phyloP scores from a whole-genome alignment of 768 basidiomycete genomes.

The Tricholoma bakamatsutake region DNA sequence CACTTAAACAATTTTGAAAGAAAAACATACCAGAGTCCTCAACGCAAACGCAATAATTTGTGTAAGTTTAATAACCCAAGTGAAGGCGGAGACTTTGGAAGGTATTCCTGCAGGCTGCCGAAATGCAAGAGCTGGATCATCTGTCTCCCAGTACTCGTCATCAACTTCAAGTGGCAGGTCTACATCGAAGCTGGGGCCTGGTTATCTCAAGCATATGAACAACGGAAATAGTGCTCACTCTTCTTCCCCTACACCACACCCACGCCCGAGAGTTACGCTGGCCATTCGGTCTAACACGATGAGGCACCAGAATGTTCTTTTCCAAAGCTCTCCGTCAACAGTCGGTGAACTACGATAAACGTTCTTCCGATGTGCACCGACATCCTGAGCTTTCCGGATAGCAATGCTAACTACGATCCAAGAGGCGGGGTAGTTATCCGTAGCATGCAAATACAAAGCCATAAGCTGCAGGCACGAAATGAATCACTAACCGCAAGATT shows the following conservation, averaged over 20 bases:
- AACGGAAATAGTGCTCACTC: conserved; percentile 40
- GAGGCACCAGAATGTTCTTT: conserved; percentile 73
- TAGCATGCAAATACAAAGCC: conserved; percentile 49
- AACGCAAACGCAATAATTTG: conserved; percentile 66
- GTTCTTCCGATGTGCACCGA: conserved; percentile 69
- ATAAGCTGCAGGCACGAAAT: conserved; percentile 32
- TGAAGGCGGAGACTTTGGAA: conserved; percentile 55
- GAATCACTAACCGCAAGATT: not conserved
- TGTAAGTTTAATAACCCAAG: conserved; percentile 56
- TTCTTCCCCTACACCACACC: conserved; percentile 55
- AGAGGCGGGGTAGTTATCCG: conserved; percentile 39
- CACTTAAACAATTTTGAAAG: not conserved
- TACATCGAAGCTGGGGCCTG: conserved; percentile 60
- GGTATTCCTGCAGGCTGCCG: conserved; percentile 62
- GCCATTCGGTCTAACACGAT: conserved; percentile 54
- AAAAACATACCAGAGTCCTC: conserved; percentile 54
- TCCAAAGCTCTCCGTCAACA: conserved; percentile 58
- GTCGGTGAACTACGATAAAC: conserved; percentile 42
- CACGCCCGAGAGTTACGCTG: conserved; percentile 48
- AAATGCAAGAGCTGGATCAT: conserved; percentile 46
- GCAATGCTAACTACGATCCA: conserved; percentile 54
- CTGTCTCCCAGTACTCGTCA: conserved; percentile 69
- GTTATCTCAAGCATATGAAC: conserved; percentile 6
- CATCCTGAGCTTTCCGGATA: conserved; percentile 62
- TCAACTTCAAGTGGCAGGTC: conserved; percentile 82